phyloP scores from a whole-genome alignment of 345 rosid genomes.

The Corchorus olitorius region DNA sequence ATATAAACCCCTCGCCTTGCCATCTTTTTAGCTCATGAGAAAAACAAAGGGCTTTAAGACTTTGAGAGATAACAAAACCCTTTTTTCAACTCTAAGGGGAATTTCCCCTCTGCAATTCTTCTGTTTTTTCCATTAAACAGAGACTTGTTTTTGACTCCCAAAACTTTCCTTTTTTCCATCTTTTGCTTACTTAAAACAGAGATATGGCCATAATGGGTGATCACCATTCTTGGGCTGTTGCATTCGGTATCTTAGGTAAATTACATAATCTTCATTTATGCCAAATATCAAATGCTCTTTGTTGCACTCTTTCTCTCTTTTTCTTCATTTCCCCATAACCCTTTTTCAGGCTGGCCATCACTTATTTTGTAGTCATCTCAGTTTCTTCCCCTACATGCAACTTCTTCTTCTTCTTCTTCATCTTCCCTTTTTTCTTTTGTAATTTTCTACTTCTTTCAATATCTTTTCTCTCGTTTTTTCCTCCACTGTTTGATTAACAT shows the following conservation, averaged over 20 bases:
- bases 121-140: no score
- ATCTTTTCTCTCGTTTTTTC: background rate
- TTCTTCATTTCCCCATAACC: background rate
- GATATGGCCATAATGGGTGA: constrained; percentile 39
- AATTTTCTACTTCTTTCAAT: background rate
- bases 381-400: background rate
- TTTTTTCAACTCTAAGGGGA: background rate
- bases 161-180: background rate
- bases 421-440: background rate
- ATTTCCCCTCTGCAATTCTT: constrained; percentile 15
- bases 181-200: background rate
- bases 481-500: background rate
- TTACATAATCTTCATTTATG: background rate
- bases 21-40: background rate
- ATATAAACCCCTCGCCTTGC: constrained; percentile 33
- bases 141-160: constrained; percentile 13
- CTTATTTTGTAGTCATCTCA: background rate
- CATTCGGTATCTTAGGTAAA: constrained; percentile 79
- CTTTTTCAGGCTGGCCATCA: background rate
- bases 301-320: background rate
- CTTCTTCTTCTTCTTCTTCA: background rate
- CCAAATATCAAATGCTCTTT: background rate
- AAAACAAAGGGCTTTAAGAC: background rate
- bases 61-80: background rate
- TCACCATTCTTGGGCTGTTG: constrained; percentile 40